Base-by-base conservation (phyloP, 768 basidiomycete genomes). In the Trametes gibbosa region DNA sequence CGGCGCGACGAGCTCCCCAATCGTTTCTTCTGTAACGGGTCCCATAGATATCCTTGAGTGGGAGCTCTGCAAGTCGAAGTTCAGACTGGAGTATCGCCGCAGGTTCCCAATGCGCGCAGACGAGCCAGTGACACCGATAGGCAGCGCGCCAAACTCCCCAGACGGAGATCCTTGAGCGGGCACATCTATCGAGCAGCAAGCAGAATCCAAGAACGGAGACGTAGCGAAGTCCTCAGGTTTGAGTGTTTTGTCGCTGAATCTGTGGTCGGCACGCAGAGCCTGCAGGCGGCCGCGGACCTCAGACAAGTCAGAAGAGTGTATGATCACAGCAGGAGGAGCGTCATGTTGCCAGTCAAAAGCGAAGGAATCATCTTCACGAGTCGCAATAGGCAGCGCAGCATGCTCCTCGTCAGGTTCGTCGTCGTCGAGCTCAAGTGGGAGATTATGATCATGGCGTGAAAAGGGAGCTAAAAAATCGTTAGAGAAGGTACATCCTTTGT, bases 51-150 rank as follows among this genome's bases (percentile, higher is more conserved):
- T 25, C 29, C 29, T 55, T 50, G 67, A 65, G 7, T 53, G 43
- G 5, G 66, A 53, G 29, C 62, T 66, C 41, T 68, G 65, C 24
- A 66, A 41, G 14, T 69, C 67, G 54, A 70, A 70, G 65, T 69
- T 59, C 37, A 70, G 58, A 53, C 69, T 70, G 24, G 69, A 64
- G 56, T 66, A 67, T 35, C 68, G 68, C 24, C 69, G 63, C 16
- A 70, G 59, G n/a, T 51, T 61, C 7, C 63, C 63, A 13, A 54
- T 52, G 17, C 19, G 56, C 19, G 47, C 40, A 21, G 35, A 19
- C 0, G 52, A 17, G 19, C 47, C 50, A 58, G 50, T 51, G 23
- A 58, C 24, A 41, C 57, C 57, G 1, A 37, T 42, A 6, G 57
- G 57, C 6, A 51, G 24, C 17, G 49, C 23, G 9, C 50, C 50